Percentiles rank a stretch among this genome's conserved stretches.
phyloP scores from a whole-genome alignment of 2,329 filamentous ascomycete species.

The Fragosphaeria purpurea region DNA sequence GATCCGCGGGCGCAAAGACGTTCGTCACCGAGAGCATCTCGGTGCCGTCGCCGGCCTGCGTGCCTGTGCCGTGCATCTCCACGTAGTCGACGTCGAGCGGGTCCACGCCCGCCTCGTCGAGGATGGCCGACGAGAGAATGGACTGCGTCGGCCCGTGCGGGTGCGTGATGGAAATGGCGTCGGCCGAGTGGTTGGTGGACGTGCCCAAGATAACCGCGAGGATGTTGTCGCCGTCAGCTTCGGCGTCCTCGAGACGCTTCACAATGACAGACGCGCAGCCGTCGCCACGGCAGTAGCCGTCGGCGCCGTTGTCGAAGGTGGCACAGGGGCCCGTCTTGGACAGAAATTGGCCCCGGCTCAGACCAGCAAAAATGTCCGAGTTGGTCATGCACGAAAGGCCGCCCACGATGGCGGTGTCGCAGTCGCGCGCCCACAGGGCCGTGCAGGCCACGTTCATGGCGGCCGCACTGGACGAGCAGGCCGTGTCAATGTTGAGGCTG shows the following conservation, averaged over 20 bases:
- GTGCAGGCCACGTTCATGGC: constrained; percentile 65
- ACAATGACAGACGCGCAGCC: constrained; percentile 61
- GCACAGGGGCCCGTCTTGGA: constrained; percentile 69
- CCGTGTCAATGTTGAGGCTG: constrained; percentile 65
- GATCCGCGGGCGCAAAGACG: constrained; percentile 37
- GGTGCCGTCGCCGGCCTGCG: constrained; percentile 70
- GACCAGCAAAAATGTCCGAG: constrained; percentile 67
- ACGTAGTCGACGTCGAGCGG: constrained; percentile 72
- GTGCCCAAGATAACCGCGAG: constrained; percentile 67
- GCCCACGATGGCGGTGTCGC: constrained; percentile 71
- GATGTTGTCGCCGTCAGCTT: constrained; percentile 65
- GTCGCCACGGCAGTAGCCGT: constrained; percentile 76
- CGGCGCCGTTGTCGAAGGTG: constrained; percentile 70
- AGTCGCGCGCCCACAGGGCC: constrained; percentile 64
- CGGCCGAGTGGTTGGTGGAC: constrained; percentile 72
- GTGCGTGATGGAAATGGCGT: constrained; percentile 74
- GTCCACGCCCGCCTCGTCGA: constrained; percentile 64
- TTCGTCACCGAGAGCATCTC: constrained; percentile 70
- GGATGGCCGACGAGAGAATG: constrained; percentile 56
- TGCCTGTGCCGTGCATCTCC: constrained; percentile 85
- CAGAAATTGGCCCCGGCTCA: constrained; percentile 68
- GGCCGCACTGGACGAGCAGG: constrained; percentile 64
- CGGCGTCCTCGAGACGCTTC: constrained; percentile 70
- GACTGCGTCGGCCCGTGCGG: constrained; percentile 72
- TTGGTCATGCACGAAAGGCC: constrained; percentile 72